Evolutionary conservation across 164 flowering plant species (phyloP).

Genomic region (Tetrastigma voinierianum): DNA sequence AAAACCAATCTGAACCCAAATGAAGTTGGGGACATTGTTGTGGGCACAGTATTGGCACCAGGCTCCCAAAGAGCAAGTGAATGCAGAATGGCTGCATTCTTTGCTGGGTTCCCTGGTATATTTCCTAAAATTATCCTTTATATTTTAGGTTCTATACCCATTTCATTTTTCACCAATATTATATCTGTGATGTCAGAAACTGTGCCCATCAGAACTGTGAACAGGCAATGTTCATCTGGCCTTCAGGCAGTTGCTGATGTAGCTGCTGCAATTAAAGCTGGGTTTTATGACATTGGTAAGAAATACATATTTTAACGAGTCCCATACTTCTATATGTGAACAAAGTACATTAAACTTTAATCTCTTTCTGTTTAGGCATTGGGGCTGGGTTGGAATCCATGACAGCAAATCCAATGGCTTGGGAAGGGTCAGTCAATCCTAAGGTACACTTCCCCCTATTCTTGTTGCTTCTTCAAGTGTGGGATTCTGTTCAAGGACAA

Average conservation of each 20-base stretch:
- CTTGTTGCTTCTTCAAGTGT: neutral
- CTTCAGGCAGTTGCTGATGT: conserved; percentile 99
- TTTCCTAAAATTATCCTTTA: neutral
- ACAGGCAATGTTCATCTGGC: conserved; percentile 98
- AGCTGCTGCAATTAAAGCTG: conserved; percentile 97
- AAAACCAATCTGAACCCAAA: conserved; percentile 79
- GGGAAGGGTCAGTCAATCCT: conserved; percentile 78
- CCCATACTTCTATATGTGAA: neutral
- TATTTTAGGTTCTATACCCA: neutral
- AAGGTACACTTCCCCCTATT: conserved; percentile 39
- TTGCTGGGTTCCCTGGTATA: conserved; percentile 97
- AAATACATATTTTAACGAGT: neutral
- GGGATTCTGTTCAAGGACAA: neutral
- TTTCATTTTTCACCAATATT: neutral
- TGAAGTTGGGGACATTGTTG: conserved; percentile 97
- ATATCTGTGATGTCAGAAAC: conserved; percentile 52
- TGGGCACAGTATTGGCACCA: conserved; percentile 89
- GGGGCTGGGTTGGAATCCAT: conserved; percentile 97
- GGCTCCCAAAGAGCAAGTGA: conserved; percentile 90
- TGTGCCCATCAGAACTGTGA: conserved; percentile 92
- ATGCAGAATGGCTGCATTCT: conserved; percentile 99
- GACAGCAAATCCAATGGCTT: conserved; percentile 69
- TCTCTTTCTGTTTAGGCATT: conserved; percentile 50
- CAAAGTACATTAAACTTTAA: neutral
- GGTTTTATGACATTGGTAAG: conserved; percentile 94